Base-by-base conservation (phyloP, 345 rosid genomes). In the Eucalyptus microcorys region DNA sequence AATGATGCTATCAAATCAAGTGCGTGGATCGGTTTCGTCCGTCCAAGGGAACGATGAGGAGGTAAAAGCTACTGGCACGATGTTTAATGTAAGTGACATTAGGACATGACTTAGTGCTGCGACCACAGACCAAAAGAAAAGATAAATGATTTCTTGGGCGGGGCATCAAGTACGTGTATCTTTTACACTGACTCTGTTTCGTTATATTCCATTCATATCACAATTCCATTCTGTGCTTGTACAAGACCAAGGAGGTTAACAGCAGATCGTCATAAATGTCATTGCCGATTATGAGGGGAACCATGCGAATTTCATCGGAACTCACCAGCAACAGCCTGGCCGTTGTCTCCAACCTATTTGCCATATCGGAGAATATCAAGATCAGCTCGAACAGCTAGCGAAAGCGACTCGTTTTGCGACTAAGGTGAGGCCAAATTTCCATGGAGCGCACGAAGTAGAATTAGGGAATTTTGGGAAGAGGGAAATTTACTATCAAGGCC, bases 1-100 rank as follows among this genome's bases (percentile, higher is more conserved):
- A 22, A n/a, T 8, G 91, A 88, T 17, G 94, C 93, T 49, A 52
- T 86, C 42, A 91, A 42, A 52, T 52, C 90, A 79, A 6, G 89
- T 93, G 90, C 88, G 88, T 24, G 93, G 93, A 95, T 97, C 96
- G 10, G 90, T 92, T 11, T 91, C 90, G 88, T 90, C 92, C 87
- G 94, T 94, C n/a, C 86, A 89, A 5, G 93, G 93, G 10, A 79
- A 91, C n/a, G 91, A 87, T 59, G 97, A 94, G 59, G 89, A 93
- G 34, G 71, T 7, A 27, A 64, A 64, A 7, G 87, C 87, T 61
- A 87, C 87, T 48, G 91, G 93, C 86, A 93, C 27, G 40, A 42
- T n/a, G 14, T 83, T 88, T 43, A 90, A 92, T 52, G 57, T 6
- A 50, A 50, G 21, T 52, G 55, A 52, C 55, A 52, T 52, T 52